These are phyloP conservation scores for Vararia minispora DNA, from an alignment of 768 basidiomycete species.

Conservation along the genomic window DNA sequence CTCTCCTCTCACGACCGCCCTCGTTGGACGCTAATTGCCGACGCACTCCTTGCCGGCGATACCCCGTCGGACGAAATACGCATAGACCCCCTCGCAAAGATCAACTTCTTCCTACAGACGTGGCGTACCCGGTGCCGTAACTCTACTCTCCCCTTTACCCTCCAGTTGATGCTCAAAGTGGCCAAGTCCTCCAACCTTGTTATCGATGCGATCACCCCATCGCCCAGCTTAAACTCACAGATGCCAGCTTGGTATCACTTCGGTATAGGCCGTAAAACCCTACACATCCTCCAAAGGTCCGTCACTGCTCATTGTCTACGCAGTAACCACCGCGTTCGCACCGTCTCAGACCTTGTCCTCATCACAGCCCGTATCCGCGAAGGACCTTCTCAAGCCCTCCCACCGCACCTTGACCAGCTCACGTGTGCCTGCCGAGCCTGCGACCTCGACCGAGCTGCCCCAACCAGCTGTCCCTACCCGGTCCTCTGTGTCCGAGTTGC, in stretches of 20 bases:
- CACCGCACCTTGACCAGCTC: too few species aligned
- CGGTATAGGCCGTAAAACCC: neutral
- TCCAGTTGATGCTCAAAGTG: neutral
- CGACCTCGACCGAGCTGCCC: too few species aligned
- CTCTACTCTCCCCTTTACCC: neutral
- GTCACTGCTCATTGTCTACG: neutral
- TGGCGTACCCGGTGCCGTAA: neutral
- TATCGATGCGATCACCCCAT: neutral
- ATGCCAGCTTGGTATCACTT: constrained; percentile 6
- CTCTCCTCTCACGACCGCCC: neutral
- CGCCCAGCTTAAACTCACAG: neutral
- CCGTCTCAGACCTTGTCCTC: too few species aligned
- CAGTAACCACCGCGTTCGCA: neutral
- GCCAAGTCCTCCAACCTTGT: neutral
- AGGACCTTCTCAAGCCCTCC: too few species aligned
- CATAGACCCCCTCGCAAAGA: neutral
- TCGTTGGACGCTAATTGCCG: constrained; percentile 8
- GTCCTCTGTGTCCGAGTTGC: too few species aligned
- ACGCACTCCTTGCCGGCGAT: constrained; percentile 3
- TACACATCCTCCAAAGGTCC: neutral
- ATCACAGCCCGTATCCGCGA: too few species aligned
- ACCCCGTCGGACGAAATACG: neutral
- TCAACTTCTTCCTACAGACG: too few species aligned
- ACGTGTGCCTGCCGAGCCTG: too few species aligned
- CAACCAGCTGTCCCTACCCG: too few species aligned